Evolutionary conservation across 495 filamentous ascomycete species (phyloP).

Genomic region (Tricharina praecox): DNA sequence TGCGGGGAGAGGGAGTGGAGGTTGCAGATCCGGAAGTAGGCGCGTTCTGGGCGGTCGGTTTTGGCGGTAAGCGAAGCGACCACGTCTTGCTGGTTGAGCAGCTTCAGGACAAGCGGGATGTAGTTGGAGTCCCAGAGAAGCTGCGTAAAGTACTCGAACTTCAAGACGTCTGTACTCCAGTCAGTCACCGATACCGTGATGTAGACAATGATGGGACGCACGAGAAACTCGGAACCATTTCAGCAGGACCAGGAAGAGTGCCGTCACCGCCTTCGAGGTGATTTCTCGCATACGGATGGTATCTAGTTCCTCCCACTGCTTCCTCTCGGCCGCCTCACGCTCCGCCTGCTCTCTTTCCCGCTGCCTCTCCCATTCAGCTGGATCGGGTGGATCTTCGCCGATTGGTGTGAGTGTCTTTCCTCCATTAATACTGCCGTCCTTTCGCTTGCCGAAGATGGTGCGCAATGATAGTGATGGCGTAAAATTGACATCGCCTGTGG

Average conservation of each 20-base stretch:
- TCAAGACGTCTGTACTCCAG: conserved; percentile 54
- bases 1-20: conserved; percentile 34
- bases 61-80: conserved; percentile 73
- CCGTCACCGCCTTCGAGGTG: conserved; percentile 74
- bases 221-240: conserved; percentile 97
- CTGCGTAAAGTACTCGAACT: conserved; percentile 91
- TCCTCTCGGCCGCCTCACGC: conserved; percentile 19
- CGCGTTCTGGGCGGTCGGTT: conserved; percentile 65
- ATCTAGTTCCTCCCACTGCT: conserved; percentile 53
- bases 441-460: conserved; percentile 17
- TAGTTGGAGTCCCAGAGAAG: conserved; percentile 87
- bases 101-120: conserved; percentile 75
- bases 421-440: conserved; percentile 3
- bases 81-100: conserved; percentile 81
- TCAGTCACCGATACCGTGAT: not conserved
- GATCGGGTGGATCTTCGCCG: conserved; percentile 1
- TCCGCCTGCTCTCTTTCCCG: conserved; percentile 11
- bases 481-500: conserved; percentile 13
- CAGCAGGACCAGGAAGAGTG: conserved; percentile 61
- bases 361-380: conserved; percentile 10
- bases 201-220: conserved; percentile 32
- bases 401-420: not conserved
- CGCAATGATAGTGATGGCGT: conserved; percentile 11
- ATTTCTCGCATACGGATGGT: conserved; percentile 68
- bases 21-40: conserved; percentile 82